Evolutionary conservation across 2,329 filamentous ascomycete genomes (phyloP), one percentile per base, ranked within the genome.

Genomic region (Colletotrichum sidae): DNA sequence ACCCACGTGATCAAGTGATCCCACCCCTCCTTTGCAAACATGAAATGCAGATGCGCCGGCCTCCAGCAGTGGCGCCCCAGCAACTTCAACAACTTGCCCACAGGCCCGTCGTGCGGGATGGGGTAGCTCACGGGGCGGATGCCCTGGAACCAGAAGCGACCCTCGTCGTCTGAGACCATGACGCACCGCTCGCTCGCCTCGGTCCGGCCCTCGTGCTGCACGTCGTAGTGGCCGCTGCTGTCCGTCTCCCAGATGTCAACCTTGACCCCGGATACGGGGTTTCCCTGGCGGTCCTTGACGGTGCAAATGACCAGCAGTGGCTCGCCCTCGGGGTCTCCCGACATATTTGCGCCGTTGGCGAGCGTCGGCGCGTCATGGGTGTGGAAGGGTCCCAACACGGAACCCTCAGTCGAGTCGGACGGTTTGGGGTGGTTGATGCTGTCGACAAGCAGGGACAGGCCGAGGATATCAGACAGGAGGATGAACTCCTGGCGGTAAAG

Each of bases 121-220:
- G 92, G 90, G 77, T 97, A 97, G 57, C 90, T 89, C 63, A 97
- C 93, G 0, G 94, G 94, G 65, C 90, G 89, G 74, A 97, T 93
- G 0, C 90, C 92, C 72, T 89, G 90, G 81, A 96, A 97, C 89
- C 91, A 96, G 75, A 97, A 96, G 2, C 83, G 73, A 0, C 67
- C 67, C 8, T 67, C 33, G 8, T 60, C 17, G 34, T 67, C 67
- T 11, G 67, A 68, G 6, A 75, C 52, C 76, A 80, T 78, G 62
- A 95, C 84, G 61, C 90, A 92, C 4, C 76, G 72, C 37, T 75
- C 76, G 65, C 74, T 75, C 0, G 76, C 73, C 1, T 67, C 84
- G 8, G 84, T 77, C 2, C 88, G 79, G 8, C 84, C 85, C 0
- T 84, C 80, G 72, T 92, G 87, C 75, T 94, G 91, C 49, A 93